Conservation (phyloP, 1,139 yeast species). For the Blastobotrys buckinghamii region DNA sequence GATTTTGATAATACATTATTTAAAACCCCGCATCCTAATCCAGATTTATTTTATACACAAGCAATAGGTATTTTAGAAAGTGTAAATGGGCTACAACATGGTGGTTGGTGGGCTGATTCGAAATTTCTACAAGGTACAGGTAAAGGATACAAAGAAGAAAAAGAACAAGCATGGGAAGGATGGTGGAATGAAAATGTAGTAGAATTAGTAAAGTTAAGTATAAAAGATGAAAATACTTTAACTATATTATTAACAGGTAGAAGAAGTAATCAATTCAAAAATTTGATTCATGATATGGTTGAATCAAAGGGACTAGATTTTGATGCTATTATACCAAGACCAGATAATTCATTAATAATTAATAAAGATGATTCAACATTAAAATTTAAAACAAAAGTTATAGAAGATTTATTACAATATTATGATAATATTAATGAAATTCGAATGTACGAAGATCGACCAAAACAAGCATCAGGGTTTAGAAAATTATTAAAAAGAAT, state of each 20-base stretch:
- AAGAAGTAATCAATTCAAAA: constrained; percentile 28
- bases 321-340: constrained; percentile 38
- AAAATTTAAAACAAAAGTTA: constrained; percentile 35
- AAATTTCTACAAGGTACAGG: constrained; percentile 33
- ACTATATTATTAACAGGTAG: constrained; percentile 42
- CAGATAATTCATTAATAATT: constrained; percentile 19
- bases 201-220: constrained; percentile 32
- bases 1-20: constrained; percentile 47
- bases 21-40: constrained; percentile 41
- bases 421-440: constrained; percentile 31
- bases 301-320: constrained; percentile 29
- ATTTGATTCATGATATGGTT: constrained; percentile 28
- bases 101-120: constrained; percentile 46
- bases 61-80: constrained; percentile 29
- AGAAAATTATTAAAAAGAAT: constrained; percentile 30
- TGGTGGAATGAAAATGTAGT: constrained; percentile 42
- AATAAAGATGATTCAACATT: constrained; percentile 25
- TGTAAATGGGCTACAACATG: constrained; percentile 28
- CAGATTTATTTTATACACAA: constrained; percentile 31
- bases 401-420: constrained; percentile 32
- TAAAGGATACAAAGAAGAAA: constrained; percentile 32
- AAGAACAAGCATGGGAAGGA: constrained; percentile 27
- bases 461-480: constrained; percentile 35
- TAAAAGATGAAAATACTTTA: constrained; percentile 31
- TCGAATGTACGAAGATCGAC: constrained; percentile 40